A percentile compares a stretch with the other conserved stretches of the same genome.
phyloP scores from a whole-genome alignment of 441 rosid species.

The Corymbia citriodora region DNA sequence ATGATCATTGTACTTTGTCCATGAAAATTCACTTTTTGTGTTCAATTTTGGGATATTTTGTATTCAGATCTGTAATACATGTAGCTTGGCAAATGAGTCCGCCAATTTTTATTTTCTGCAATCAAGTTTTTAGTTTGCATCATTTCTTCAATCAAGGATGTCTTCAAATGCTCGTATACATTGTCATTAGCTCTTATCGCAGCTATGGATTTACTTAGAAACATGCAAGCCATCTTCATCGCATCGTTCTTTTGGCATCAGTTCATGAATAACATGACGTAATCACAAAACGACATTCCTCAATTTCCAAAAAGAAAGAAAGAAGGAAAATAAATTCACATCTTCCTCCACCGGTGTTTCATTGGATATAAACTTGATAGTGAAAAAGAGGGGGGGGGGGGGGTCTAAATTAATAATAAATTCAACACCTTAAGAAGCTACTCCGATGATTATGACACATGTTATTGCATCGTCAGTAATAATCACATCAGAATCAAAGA shows the following conservation, averaged over 20 bases:
- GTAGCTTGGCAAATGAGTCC: no score
- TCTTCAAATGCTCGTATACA: no score
- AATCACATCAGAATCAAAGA: background rate
- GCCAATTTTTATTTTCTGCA: background rate
- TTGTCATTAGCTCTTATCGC: background rate
- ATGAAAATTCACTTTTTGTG: no score
- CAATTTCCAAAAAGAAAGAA: accelerated
- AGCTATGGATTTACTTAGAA: background rate
- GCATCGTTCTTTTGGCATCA: no score
- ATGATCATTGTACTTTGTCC: no score
- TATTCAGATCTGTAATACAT: no score
- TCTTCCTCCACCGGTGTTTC: accelerated
- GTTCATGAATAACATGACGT: background rate
- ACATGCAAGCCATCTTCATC: accelerated
- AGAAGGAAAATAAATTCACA: background rate
- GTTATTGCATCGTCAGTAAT: no score
- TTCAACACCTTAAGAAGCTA: background rate
- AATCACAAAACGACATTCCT: background rate
- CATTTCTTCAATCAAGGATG: no score
- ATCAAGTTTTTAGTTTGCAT: background rate
- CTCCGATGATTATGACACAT: background rate
- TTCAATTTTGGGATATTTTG: no score
- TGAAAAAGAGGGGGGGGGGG: no score
- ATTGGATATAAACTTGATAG: accelerated
- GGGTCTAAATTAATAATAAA: no score